Conservation (phyloP, 257 asterid species). For the Linderniella brevidens region DNA sequence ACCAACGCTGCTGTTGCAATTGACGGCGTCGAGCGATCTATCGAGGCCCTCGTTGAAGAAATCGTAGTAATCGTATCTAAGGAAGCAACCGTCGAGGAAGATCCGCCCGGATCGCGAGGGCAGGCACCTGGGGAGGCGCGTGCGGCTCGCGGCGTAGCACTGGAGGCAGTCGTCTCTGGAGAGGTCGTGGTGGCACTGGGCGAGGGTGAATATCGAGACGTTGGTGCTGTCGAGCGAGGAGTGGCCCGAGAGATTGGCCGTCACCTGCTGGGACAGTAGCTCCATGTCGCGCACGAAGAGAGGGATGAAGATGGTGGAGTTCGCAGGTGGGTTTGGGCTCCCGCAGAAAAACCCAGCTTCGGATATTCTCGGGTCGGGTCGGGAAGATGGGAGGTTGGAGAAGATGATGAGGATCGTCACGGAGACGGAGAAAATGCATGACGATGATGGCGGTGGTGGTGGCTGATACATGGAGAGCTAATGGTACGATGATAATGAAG, state of each 20-base stretch:
- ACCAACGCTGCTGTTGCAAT: constrained; percentile 28
- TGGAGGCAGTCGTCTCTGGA: constrained; percentile 57
- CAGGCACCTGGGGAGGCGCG: constrained; percentile 63
- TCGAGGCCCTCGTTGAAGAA: constrained; percentile 46
- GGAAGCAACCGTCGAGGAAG: constrained; percentile 75
- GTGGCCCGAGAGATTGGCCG: constrained; percentile 26
- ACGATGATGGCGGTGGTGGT: no score
- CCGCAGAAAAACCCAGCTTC: constrained; percentile 56
- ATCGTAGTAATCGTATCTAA: constrained; percentile 45
- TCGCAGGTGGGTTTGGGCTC: constrained; percentile 13
- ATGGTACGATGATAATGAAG: no score
- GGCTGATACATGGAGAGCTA: no score
- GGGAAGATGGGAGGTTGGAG: constrained; percentile 1
- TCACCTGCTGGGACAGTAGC: constrained; percentile 34
- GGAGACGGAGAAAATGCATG: no score
- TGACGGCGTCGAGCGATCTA: constrained; percentile 19
- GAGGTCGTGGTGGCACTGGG: constrained; percentile 54
- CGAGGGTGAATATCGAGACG: constrained; percentile 31
- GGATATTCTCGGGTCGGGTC: constrained; percentile 50
- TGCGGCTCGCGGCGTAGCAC: constrained; percentile 68
- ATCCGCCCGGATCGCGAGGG: constrained; percentile 45
- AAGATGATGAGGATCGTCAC: no score
- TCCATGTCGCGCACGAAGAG: constrained; percentile 46
- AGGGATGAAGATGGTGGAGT: constrained; percentile 23
- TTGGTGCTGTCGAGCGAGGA: constrained; percentile 13